A percentile compares a stretch with the other conserved stretches of the same genome.
phyloP scores from a whole-genome alignment of 2,329 filamentous ascomycete genomes.

The Fusarium sacchari region DNA sequence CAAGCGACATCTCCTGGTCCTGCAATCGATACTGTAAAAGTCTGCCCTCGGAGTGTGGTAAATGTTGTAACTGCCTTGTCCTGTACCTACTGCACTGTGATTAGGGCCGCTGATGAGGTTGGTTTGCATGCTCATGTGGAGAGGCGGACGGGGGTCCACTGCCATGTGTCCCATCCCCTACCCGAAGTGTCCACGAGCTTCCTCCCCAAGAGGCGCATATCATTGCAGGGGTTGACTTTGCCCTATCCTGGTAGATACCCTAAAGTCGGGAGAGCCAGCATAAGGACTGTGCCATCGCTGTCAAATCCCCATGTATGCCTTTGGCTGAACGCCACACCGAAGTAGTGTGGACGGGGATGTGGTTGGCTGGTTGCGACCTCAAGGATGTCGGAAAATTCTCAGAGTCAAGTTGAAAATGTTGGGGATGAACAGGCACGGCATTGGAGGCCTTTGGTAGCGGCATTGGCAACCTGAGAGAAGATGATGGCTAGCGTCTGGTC shows the following conservation, averaged over 20 bases:
- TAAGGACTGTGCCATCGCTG: slow-evolving; percentile 29
- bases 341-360: slow-evolving; percentile 11
- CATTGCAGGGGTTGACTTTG: slow-evolving; percentile 30
- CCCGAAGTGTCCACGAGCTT: slow-evolving; percentile 33
- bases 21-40: neutral
- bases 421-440: neutral
- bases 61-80: neutral
- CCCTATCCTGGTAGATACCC: slow-evolving; percentile 1
- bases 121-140: slow-evolving; percentile 33
- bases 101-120: slow-evolving; percentile 33
- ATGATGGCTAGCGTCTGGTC: slow-evolving; percentile 16
- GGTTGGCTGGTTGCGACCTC: neutral
- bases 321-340: slow-evolving; percentile 16
- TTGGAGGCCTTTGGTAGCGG: slow-evolving; percentile 5
- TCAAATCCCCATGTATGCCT: slow-evolving; percentile 6
- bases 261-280: slow-evolving; percentile 16
- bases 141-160: slow-evolving; percentile 38
- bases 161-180: slow-evolving; percentile 41
- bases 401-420: neutral
- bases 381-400: slow-evolving; percentile 19
- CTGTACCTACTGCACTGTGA: neutral
- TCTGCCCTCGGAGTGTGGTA: slow-evolving; percentile 15
- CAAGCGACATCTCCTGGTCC: slow-evolving; percentile 15
- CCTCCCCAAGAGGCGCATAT: slow-evolving; percentile 27
- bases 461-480: slow-evolving; percentile 26